Percentiles rank a stretch among this genome's conserved stretches.
phyloP scores from a whole-genome alignment of 495 filamentous ascomycete species.

The Pseudoneurospora amorphoporcata region DNA sequence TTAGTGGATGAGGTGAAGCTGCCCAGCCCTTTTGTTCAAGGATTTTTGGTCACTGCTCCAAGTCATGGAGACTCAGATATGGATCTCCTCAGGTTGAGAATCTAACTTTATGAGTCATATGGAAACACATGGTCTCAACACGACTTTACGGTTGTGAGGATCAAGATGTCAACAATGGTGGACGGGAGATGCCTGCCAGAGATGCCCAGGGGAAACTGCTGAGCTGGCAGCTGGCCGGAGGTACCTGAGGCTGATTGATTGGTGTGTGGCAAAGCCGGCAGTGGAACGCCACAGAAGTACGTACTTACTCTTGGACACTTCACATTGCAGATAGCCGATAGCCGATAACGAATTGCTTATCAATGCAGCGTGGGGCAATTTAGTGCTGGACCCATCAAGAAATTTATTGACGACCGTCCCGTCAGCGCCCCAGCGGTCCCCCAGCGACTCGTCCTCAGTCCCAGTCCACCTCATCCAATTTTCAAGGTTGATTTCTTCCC shows the following conservation, averaged over 20 bases:
- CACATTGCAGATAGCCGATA: not conserved
- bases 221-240: not conserved
- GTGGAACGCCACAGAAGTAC: not conserved
- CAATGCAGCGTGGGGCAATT: slow-evolving; percentile 6
- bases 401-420: slow-evolving; percentile 4
- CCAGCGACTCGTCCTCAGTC: not conserved
- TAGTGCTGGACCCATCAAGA: slow-evolving; percentile 1
- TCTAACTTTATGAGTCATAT: not conserved
- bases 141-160: not conserved
- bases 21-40: not conserved
- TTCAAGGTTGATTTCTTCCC: not conserved
- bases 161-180: not conserved
- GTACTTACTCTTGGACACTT: not conserved
- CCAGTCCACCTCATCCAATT: not conserved
- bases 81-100: not conserved
- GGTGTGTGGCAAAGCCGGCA: not conserved
- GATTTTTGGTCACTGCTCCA: not conserved
- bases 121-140: not conserved
- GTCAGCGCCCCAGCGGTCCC: not conserved
- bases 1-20: not conserved
- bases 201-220: not conserved
- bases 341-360: slow-evolving; percentile 3
- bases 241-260: not conserved
- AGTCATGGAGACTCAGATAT: not conserved
- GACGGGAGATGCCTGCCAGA: not conserved